Evolutionary conservation across 495 filamentous ascomycete species (phyloP), one percentile per base, ranked within the genome.

Genomic region (Chaetomium cochliodes): DNA sequence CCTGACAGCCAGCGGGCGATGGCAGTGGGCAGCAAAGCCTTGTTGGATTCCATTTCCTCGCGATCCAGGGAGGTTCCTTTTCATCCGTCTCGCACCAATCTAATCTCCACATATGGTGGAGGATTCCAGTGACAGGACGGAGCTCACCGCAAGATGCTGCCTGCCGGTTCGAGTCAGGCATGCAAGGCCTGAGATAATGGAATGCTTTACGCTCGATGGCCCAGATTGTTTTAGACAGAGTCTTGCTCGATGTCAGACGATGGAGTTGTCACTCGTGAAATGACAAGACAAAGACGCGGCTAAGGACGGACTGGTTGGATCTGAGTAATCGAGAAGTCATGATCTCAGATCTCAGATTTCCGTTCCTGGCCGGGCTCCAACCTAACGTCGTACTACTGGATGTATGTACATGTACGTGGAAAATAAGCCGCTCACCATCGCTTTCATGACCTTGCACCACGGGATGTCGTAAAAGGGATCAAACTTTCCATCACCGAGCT

Each of bases 301-400:
- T 7, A 49, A 37, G 44, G 0, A 25, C 12, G 44, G 0, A 25
- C 12, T 51, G 39, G 28, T 60, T 47, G 42, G 57, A 49, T 59
- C 56, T 58, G 56, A 28, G 55, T 58, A 58, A 58, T 22, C 20
- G 8, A n/a, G 20, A 9, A 30, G 6, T 16, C 41, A 30, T n/a
- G 41, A 30, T n/a, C 57, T 59, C 42, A 49, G 42, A 56, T 41
- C 53, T 41, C 33, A 56, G 53, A 55, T 55, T 55, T 9, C 28
- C 28, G 28, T 6, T 30, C 6, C 28, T 30, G 28, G 6, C 28
- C 28, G 28, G 28, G 28, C 28, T 6, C 28, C 28, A 30, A 30
- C 28, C 28, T 30, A 30, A 30, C 6, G 28, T 30, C 28, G 28
- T 30, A 30, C 28, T n/a, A 30, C 28, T 30, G 33, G 33, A 37